Evolutionary conservation across 192 early-diverging fungal species (phyloP).

Genomic region (Martensiomyces pterosporus): DNA sequence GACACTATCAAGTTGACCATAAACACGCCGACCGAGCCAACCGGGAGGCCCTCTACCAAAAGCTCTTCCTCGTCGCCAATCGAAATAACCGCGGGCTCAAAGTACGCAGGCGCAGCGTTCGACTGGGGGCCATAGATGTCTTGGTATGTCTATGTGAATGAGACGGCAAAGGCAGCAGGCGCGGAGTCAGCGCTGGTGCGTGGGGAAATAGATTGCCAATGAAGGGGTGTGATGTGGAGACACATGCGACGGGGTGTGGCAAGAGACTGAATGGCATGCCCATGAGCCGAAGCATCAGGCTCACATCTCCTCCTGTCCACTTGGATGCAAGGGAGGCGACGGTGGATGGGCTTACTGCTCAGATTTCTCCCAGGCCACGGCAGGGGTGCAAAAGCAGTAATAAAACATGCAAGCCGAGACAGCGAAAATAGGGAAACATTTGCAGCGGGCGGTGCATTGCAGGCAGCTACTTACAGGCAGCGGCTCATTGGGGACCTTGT

Average conservation of each 20-base stretch:
- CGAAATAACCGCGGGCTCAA: conserved; percentile 72
- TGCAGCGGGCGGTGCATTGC: too few relatives aligned
- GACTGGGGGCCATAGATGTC: conserved; percentile 68
- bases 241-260: too few relatives aligned
- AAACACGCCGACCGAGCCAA: conserved; percentile 73
- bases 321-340: too few relatives aligned
- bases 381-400: too few relatives aligned
- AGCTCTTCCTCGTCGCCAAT: conserved; percentile 80
- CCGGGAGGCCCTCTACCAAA: conserved; percentile 87
- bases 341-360: too few relatives aligned
- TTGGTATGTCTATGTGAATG: conserved; percentile 55
- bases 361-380: too few relatives aligned
- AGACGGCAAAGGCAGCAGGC: neutral
- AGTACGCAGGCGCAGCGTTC: conserved; percentile 60
- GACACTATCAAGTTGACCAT: conserved; percentile 78
- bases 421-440: too few relatives aligned
- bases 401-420: neutral
- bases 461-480: conserved; percentile 20
- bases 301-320: too few relatives aligned
- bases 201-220: too few relatives aligned
- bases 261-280: too few relatives aligned
- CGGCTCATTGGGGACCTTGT: conserved; percentile 41
- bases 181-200: neutral
- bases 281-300: conserved; percentile 3
- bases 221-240: too few relatives aligned